Conservation (phyloP, 2,329 filamentous ascomycete species). For the Neodidymelliopsis sp. region DNA sequence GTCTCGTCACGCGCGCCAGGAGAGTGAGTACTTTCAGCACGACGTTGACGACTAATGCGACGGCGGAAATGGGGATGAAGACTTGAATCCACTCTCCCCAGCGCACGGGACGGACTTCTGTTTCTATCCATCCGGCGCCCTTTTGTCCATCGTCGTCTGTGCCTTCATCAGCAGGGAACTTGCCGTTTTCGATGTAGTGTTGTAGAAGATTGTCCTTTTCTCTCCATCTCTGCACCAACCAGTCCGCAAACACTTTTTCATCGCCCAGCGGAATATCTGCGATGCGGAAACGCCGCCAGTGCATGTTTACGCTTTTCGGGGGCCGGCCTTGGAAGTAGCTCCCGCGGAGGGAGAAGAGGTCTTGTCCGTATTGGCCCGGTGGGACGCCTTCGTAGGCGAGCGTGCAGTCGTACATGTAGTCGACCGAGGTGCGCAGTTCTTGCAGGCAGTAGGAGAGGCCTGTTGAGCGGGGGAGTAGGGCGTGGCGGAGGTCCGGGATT, state of each 20-base stretch:
- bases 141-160: slow-evolving; percentile 27
- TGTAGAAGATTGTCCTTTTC: slow-evolving; percentile 92
- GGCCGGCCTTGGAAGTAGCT: slow-evolving; percentile 89
- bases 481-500: slow-evolving; percentile 72
- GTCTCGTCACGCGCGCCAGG: no score
- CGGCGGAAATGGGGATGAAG: slow-evolving; percentile 50
- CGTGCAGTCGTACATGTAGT: slow-evolving; percentile 92
- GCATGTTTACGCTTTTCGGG: slow-evolving; percentile 93
- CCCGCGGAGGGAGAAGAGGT: slow-evolving; percentile 83
- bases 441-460: slow-evolving; percentile 81
- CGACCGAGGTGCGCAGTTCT: slow-evolving; percentile 75
- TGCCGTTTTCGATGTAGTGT: slow-evolving; percentile 73
- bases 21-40: slow-evolving; percentile 28
- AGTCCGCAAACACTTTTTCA: slow-evolving; percentile 75
- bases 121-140: slow-evolving; percentile 57
- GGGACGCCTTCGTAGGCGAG: slow-evolving; percentile 93
- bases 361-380: slow-evolving; percentile 74
- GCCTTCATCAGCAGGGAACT: slow-evolving; percentile 75
- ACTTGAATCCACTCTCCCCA: slow-evolving; percentile 55
- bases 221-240: slow-evolving; percentile 84
- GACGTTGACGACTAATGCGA: slow-evolving; percentile 41
- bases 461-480: slow-evolving; percentile 79
- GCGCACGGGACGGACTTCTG: slow-evolving; percentile 52
- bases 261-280: slow-evolving; percentile 81
- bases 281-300: slow-evolving; percentile 88